These are phyloP conservation scores for Nannochloris sp. DNA, from an alignment of 139 green algal genomes.

Conservation along the genomic window DNA sequence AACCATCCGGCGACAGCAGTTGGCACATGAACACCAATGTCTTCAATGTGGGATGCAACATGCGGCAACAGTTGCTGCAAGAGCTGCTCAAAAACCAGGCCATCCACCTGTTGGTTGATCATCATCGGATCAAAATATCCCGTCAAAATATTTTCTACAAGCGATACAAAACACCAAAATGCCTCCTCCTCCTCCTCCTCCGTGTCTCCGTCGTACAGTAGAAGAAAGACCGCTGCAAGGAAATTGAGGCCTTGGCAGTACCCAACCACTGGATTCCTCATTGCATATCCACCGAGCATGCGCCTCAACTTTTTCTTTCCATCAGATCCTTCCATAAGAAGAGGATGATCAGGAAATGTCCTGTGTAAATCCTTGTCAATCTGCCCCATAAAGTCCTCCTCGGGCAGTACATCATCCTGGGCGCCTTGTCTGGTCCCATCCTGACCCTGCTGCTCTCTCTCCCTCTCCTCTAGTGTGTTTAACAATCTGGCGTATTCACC, in stretches of 20 bases:
- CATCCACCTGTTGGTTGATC: conserved; percentile 69
- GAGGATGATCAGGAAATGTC: conserved; percentile 64
- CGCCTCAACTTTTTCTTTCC: conserved; percentile 48
- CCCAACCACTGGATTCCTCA: conserved; percentile 58
- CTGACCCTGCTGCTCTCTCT: not conserved
- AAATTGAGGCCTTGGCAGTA: conserved; percentile 91
- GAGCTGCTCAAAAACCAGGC: conserved; percentile 50
- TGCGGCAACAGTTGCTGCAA: conserved; percentile 43
- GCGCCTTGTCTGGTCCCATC: not conserved
- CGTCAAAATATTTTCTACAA: conserved; percentile 62
- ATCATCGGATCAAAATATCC: conserved; percentile 74
- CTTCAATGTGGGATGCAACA: conserved; percentile 45
- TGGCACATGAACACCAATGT: conserved; percentile 46
- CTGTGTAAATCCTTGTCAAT: conserved; percentile 79
- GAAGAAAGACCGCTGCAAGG: conserved; percentile 62
- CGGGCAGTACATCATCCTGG: not conserved
- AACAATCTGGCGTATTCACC: conserved; percentile 31
- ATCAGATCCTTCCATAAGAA: conserved; percentile 40
- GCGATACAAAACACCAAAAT: conserved; percentile 70
- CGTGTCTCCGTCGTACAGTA: conserved; percentile 50
- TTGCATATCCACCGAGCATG: conserved; percentile 63
- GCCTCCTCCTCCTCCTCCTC: conserved; percentile 76
- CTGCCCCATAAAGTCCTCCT: conserved; percentile 46
- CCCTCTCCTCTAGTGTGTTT: not conserved
- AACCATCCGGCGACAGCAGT: conserved; percentile 63